Evolutionary conservation across 805 yeast species (phyloP).

Genomic region (Brettanomyces bruxellensis): DNA sequence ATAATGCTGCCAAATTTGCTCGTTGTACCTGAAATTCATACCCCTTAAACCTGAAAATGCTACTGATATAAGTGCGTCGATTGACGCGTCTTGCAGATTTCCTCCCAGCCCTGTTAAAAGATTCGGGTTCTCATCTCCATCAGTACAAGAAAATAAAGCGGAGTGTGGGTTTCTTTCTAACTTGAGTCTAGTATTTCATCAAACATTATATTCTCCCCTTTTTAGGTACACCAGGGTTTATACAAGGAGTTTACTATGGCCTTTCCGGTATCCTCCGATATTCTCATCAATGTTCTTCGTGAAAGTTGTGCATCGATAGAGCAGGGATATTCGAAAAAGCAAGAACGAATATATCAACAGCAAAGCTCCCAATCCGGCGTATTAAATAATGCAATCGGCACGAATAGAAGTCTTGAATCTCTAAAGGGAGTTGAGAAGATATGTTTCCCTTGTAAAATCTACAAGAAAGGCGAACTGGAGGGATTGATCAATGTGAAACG

Average conservation of each 20-base stretch:
- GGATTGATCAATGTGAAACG: neutral
- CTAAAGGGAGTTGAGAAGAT: neutral
- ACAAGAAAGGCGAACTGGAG: neutral
- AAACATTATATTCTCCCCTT: no score
- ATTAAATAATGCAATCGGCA: neutral
- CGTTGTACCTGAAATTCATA: no score
- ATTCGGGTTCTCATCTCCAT: neutral
- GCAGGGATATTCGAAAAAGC: neutral
- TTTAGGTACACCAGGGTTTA: no score
- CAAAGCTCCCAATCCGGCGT: neutral
- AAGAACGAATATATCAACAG: neutral
- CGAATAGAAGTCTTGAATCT: neutral
- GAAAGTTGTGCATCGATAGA: slow-evolving; percentile 6
- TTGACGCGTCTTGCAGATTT: neutral
- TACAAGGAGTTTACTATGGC: slow-evolving; percentile 5
- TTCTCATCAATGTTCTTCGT: slow-evolving; percentile 9
- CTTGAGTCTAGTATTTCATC: no score
- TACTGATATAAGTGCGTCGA: neutral
- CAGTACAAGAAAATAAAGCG: neutral
- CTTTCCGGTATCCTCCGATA: slow-evolving; percentile 8
- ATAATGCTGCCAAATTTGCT: no score
- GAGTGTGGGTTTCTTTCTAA: neutral
- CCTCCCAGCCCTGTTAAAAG: no score
- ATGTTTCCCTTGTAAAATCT: neutral
- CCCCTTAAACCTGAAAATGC: no score